Evolutionary conservation across 2,329 filamentous ascomycete species (phyloP).

Genomic region (Curvularia sp.): DNA sequence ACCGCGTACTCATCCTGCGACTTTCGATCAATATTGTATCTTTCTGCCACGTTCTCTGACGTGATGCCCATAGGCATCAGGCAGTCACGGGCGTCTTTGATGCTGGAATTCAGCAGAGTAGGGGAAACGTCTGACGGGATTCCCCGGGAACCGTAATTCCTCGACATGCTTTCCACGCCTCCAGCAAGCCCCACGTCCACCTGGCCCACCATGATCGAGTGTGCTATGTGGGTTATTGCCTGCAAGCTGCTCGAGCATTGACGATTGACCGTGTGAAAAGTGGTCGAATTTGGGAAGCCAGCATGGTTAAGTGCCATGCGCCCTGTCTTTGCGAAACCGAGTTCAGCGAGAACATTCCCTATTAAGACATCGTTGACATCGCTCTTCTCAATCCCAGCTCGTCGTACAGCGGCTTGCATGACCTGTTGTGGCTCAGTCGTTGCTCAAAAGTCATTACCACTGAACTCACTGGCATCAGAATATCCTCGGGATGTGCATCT

Average conservation of each 20-base stretch:
- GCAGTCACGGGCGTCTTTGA: slow-evolving; percentile 82
- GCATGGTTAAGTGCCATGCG: slow-evolving; percentile 88
- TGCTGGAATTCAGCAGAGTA: slow-evolving; percentile 73
- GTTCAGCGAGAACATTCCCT: slow-evolving; percentile 82
- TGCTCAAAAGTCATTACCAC: slow-evolving; percentile 68
- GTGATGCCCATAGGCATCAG: slow-evolving; percentile 99
- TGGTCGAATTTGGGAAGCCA: slow-evolving; percentile 87
- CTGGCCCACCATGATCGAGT: slow-evolving; percentile 77
- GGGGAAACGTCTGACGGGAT: slow-evolving; percentile 75
- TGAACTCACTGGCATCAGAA: slow-evolving; percentile 66
- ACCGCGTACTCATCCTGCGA: slow-evolving; percentile 85
- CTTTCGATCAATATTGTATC: slow-evolving; percentile 82
- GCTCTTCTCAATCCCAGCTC: slow-evolving; percentile 34
- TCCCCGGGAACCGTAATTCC: slow-evolving; percentile 81
- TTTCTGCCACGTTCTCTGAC: slow-evolving; percentile 88
- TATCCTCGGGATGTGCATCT: slow-evolving; percentile 86
- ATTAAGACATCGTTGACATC: slow-evolving; percentile 42
- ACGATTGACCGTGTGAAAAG: slow-evolving; percentile 82
- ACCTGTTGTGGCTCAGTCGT: slow-evolving; percentile 61
- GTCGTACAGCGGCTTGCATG: slow-evolving; percentile 67
- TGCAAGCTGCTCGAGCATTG: slow-evolving; percentile 98
- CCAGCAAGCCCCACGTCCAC: slow-evolving; percentile 89
- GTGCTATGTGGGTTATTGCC: slow-evolving; percentile 90
- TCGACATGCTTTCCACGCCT: slow-evolving; percentile 88
- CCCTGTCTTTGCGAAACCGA: slow-evolving; percentile 85